Evolutionary conservation across 805 yeast species (phyloP), one percentile per base, ranked within the genome.

Genomic region (Hanseniaspora clermontiae): DNA sequence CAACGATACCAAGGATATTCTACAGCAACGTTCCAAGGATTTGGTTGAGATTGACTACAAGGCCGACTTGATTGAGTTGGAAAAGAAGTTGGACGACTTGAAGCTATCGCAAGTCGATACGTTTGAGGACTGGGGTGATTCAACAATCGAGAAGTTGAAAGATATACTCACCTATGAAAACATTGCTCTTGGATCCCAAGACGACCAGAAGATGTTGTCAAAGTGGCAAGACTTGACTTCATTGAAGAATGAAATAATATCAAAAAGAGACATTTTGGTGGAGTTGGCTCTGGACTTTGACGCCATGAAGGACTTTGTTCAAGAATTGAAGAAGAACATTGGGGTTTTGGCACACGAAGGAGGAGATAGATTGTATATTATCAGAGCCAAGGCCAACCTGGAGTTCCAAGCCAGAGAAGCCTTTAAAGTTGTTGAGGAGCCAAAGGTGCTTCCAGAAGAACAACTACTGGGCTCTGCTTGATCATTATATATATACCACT

Each of bases 91-190:
- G 11, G 69, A 73, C 32, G 63, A 64, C 1, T 67, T 72, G 37
- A 74, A 78, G 63, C 65, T 70, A 20, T 65, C 70, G 20, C 75
- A 82, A 39, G 74, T 84, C 54, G 90, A 85, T 60, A 75, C 82
- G 0, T 76, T 82, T 64, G 90, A 84, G 66, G 84, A 84, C 59
- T 85, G 84, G 73, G 81, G 83, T 6, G 89, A 84, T 55, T 77
- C 80, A 7, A 74, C 85, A 32, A 74, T 84, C 55, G 75, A 71
- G 61, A 87, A 83, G 61, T 84, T 82, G 69, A 77, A 84, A 8
- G 77, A 77, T 53, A 76, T 79, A 58, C 74, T 84, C 64, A 76
- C 81, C 52, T 70, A 71, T 20, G 46, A 56, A 39, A 51, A 56
- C 37, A 31, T 56, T 31, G 29, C 50, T 1, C 43, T 24, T 15